Percentiles rank a stretch among this genome's conserved stretches.
Evolutionary conservation across 495 filamentous ascomycete species (phyloP).

Genomic region (Penicillium alfredii): DNA sequence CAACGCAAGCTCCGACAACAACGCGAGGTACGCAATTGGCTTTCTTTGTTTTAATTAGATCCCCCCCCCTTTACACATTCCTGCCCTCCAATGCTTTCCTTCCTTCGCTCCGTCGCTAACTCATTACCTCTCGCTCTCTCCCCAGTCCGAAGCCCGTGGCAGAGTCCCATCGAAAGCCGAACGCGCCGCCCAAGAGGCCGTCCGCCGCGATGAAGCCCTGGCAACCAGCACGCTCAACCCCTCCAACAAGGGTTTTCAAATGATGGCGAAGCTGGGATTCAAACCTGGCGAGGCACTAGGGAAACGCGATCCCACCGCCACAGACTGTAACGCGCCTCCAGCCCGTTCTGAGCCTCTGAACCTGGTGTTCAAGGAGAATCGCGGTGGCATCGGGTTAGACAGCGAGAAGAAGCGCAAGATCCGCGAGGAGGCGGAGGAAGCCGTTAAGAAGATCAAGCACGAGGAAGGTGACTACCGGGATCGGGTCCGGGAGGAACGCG

Average conservation of each 20-base stretch:
- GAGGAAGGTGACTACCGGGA: constrained; percentile 73
- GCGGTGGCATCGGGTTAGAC: constrained; percentile 81
- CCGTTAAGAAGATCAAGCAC: constrained; percentile 57
- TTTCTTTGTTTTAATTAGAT: no score
- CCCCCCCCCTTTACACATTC: constrained; percentile 7
- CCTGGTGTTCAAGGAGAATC: constrained; percentile 67
- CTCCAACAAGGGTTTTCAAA: constrained; percentile 74
- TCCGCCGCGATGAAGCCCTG: constrained; percentile 68
- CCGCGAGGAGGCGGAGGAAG: constrained; percentile 53
- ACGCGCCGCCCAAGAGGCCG: constrained; percentile 60
- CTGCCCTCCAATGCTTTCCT: no score
- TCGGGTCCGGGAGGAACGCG: constrained; percentile 62
- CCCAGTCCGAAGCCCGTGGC: constrained; percentile 41
- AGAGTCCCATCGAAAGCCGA: constrained; percentile 69
- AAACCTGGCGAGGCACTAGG: constrained; percentile 66
- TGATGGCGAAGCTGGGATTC: constrained; percentile 98
- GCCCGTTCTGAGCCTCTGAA: constrained; percentile 59
- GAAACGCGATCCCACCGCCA: constrained; percentile 25
- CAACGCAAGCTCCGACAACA: constrained; percentile 50
- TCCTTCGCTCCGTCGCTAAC: no score
- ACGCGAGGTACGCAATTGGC: constrained; percentile 45
- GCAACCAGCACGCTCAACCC: constrained; percentile 60
- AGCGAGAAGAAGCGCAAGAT: constrained; percentile 78
- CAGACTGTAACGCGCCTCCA: constrained; percentile 11
- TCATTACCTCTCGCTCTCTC: not conserved